Evolutionary conservation across 1,284 basidiomycete species (phyloP), one percentile per base, ranked within the genome.

Genomic region (Pisolithus thermaeus): DNA sequence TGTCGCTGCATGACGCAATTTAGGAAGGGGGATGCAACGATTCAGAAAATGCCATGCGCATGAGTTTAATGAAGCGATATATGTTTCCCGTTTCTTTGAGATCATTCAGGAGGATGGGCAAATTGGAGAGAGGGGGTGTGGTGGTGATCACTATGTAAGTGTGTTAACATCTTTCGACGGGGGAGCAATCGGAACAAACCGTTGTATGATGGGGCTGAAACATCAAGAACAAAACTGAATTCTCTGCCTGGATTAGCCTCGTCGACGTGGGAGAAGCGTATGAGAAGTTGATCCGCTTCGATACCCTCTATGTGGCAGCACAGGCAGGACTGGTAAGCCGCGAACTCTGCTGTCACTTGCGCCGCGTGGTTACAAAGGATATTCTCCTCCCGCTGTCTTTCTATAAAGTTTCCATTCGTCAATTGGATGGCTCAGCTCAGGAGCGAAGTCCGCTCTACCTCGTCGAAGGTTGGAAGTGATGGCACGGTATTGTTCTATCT

Each of bases 191-290:
- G 6, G 38, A n/a, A 60, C 74, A 48, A 50, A 90, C 91, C 87
- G 73, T 79, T 79, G 60, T 90, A 92, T 2, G 71, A 65, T 11
- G 70, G 67, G 8, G 70, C 67, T 0, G 84, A 81, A 16, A 91
- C 73, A 60, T 95, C 90, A 25, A 94, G 65, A 0, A 92, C 83
- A 52, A 94, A 74, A 50, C 77, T 84, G 56, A 84, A 90, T 59
- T 92, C 88, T 30, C 79, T 74, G 12, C 77, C 71, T 3, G 73
- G 73, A 51, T 85, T 77, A 0, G 70, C 59, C 2, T 77, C 72
- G 60, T 90, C 86, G 40, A 93, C 67, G 49, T 81, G 71, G 3
- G 78, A 78, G 68, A 92, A 92, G 4, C 83, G 79, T 47, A 94
- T 71, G 44, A 92, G 74, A 11, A 94, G 73, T 47, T 81, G 79